phyloP scores from a whole-genome alignment of 2,329 filamentous ascomycete species.

The Apiospora marii region DNA sequence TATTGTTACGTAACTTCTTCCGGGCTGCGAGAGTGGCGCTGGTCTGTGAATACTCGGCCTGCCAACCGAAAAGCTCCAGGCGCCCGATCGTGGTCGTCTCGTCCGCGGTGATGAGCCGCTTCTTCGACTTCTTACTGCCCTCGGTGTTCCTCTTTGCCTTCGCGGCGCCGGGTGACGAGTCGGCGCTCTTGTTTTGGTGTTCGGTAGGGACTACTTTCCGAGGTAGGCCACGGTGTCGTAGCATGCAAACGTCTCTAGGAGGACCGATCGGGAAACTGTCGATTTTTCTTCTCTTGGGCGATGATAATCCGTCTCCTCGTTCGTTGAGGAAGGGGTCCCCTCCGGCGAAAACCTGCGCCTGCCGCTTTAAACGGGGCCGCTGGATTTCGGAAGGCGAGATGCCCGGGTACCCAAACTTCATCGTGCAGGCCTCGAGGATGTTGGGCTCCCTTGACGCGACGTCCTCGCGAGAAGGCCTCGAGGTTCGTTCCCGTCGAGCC shows the following conservation, averaged over 20 bases:
- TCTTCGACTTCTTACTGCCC: not conserved
- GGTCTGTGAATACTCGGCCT: not conserved
- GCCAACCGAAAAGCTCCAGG: not conserved
- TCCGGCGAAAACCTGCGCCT: not conserved
- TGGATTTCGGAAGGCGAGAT: not conserved
- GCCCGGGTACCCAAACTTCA: not conserved
- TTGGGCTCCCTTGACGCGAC: slow-evolving; percentile 8
- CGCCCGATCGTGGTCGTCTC: not conserved
- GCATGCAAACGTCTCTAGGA: not conserved
- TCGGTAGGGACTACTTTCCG: not conserved
- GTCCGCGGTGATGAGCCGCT: slow-evolving; percentile 4
- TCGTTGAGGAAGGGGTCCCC: not conserved
- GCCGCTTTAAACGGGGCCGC: not conserved
- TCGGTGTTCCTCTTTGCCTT: not conserved
- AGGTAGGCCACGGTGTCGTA: not conserved
- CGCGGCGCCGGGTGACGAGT: not conserved
- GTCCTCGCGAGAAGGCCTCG: not conserved
- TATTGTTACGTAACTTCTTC: not conserved
- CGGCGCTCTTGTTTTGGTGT: not conserved
- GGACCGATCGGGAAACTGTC: not conserved
- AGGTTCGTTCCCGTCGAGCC: not conserved
- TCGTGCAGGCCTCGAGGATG: not conserved
- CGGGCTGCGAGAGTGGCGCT: not conserved
- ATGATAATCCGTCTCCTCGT: not conserved
- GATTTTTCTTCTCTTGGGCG: not conserved